Evolutionary conservation across 2,329 filamentous ascomycete species (phyloP).

Genomic region (Aphanoascus verrucosus): DNA sequence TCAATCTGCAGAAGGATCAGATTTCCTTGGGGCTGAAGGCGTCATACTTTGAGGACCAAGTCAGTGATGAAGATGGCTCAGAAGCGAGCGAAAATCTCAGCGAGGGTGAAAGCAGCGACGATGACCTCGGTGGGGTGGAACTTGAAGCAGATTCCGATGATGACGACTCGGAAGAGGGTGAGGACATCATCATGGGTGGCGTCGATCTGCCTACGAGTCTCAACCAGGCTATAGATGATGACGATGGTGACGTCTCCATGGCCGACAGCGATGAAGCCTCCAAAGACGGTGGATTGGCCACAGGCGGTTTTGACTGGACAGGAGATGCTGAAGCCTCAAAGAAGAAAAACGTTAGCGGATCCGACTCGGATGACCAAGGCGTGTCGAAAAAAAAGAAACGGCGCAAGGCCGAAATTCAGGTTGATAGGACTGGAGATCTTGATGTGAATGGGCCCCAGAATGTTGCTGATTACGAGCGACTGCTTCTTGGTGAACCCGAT

Average conservation of each 20-base stretch:
- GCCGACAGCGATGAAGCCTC: slow-evolving; percentile 23
- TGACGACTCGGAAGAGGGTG: slow-evolving; percentile 27
- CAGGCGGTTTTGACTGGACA: slow-evolving; percentile 79
- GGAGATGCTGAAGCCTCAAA: slow-evolving; percentile 45
- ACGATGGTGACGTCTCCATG: slow-evolving; percentile 38
- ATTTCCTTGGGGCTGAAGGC: slow-evolving; percentile 89
- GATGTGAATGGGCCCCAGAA: slow-evolving; percentile 82
- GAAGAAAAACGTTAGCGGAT: slow-evolving; percentile 17
- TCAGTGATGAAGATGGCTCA: slow-evolving; percentile 41
- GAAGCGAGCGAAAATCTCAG: slow-evolving; percentile 41
- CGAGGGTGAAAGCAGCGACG: slow-evolving; percentile 27
- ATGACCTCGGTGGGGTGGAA: slow-evolving; percentile 28
- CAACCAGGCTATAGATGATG: slow-evolving; percentile 33
- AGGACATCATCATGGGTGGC: slow-evolving; percentile 33
- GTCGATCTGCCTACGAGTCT: slow-evolving; percentile 31
- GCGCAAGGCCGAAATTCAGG: slow-evolving; percentile 64
- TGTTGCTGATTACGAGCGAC: slow-evolving; percentile 82
- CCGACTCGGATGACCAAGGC: slow-evolving; percentile 38
- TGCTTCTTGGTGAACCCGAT: slow-evolving; percentile 83
- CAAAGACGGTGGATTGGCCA: slow-evolving; percentile 46
- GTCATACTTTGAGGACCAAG: slow-evolving; percentile 64
- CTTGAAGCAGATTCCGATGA: slow-evolving; percentile 27
- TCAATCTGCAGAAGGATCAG: slow-evolving; percentile 63
- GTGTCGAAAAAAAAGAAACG: slow-evolving; percentile 56
- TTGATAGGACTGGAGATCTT: slow-evolving; percentile 85